Conservation (phyloP, 2,329 filamentous ascomycete species). For the Paecilomyces formosus region DNA sequence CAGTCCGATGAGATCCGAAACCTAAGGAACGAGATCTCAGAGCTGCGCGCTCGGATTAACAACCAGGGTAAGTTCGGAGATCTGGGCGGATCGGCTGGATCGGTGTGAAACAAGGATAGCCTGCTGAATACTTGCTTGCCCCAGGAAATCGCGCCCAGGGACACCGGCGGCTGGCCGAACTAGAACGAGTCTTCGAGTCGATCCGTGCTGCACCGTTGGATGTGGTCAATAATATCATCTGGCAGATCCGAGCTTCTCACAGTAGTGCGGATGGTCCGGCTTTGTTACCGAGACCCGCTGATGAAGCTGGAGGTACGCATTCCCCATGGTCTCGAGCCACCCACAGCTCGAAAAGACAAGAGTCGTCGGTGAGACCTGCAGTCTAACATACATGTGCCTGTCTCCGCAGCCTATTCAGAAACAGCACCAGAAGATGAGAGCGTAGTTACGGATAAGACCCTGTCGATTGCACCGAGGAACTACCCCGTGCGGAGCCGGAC, state of each 20-base stretch:
- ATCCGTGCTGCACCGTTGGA: slow-evolving; percentile 25
- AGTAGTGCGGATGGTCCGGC: slow-evolving; percentile 11
- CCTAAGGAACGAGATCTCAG: slow-evolving; percentile 25
- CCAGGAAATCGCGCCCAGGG: slow-evolving; percentile 11
- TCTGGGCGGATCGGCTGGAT: neutral
- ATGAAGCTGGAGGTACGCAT: neutral
- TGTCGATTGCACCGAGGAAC: neutral
- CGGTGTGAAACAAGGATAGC: neutral
- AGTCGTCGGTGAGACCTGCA: neutral
- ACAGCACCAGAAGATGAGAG: neutral
- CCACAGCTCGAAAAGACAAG: neutral
- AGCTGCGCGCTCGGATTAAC: slow-evolving; percentile 19
- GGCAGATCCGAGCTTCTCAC: slow-evolving; percentile 18
- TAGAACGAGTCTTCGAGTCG: slow-evolving; percentile 25
- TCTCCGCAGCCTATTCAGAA: neutral
- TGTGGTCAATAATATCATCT: slow-evolving; percentile 23
- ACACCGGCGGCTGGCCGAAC: slow-evolving; percentile 19
- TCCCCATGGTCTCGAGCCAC: neutral
- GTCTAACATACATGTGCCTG: neutral
- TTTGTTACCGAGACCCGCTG: slow-evolving; percentile 12
- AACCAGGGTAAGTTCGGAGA: slow-evolving; percentile 14
- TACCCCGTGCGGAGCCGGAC: neutral
- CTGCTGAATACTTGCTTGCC: neutral
- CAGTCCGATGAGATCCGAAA: slow-evolving; percentile 31
- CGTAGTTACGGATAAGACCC: neutral